Evolutionary conservation across 176 grass and related monocot species (phyloP).

Genomic region (Aegilops speltoides): DNA sequence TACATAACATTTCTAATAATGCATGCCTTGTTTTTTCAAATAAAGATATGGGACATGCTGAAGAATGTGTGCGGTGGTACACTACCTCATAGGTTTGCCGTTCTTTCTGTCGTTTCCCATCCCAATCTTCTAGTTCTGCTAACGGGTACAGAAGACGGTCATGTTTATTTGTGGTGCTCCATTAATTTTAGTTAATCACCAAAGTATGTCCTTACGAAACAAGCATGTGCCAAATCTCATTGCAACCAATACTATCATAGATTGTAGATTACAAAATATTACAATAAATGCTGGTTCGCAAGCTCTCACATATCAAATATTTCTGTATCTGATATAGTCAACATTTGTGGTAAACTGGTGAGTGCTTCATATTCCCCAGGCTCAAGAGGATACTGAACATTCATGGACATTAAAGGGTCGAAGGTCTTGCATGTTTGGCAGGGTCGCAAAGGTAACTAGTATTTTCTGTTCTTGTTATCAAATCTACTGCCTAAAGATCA

Average conservation of each 20-base stretch:
- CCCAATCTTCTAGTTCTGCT: neutral
- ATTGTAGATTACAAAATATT: too few species aligned
- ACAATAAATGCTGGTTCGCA: too few species aligned
- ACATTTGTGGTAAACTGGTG: neutral
- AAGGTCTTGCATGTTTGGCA: neutral
- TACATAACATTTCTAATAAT: neutral
- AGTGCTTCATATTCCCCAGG: neutral
- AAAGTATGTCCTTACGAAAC: neutral
- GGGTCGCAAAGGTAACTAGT: too few species aligned
- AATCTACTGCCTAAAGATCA: too few species aligned
- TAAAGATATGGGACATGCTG: neutral
- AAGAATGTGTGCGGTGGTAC: neutral
- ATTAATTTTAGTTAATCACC: neutral
- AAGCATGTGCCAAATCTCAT: too few species aligned
- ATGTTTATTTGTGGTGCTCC: neutral
- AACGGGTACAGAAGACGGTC: neutral
- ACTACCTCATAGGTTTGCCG: neutral
- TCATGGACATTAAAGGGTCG: neutral
- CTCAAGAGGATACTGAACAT: neutral
- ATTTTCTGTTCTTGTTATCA: too few species aligned
- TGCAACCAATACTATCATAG: too few species aligned
- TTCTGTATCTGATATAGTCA: too few species aligned
- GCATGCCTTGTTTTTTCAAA: neutral
- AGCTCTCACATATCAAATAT: too few species aligned
- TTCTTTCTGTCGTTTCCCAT: neutral